These are phyloP conservation scores for Nothophoma quercina DNA, from an alignment of 2,329 filamentous ascomycete genomes.

Conservation along the genomic window DNA sequence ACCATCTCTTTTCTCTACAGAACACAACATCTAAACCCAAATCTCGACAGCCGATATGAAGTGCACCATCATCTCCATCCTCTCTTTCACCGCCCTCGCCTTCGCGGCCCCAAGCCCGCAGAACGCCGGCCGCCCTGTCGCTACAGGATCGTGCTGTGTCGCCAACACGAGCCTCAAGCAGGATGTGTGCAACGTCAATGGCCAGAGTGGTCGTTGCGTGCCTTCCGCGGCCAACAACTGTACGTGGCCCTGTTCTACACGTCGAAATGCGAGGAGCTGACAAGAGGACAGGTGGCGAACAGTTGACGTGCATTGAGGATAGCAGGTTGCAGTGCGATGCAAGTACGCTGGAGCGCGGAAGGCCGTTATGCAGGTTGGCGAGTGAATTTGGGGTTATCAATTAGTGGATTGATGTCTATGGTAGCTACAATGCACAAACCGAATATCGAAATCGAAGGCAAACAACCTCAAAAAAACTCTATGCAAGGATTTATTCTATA, in stretches of 20 bases:
- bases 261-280: background rate
- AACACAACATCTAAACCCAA: background rate
- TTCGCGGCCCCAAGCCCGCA: constrained; percentile 28
- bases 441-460: too few relatives aligned
- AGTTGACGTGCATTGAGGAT: constrained; percentile 41
- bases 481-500: too few relatives aligned
- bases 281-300: constrained; percentile 26
- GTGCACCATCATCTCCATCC: constrained; percentile 28
- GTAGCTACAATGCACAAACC: too few relatives aligned
- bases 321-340: constrained; percentile 32
- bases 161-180: constrained; percentile 41
- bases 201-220: constrained; percentile 36
- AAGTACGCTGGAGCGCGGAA: constrained; percentile 33
- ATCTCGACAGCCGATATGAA: constrained; percentile 25
- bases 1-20: background rate
- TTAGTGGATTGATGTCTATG: too few relatives aligned
- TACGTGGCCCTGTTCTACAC: constrained; percentile 15
- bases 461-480: too few relatives aligned
- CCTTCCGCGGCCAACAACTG: constrained; percentile 34
- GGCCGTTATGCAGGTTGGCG: constrained; percentile 25
- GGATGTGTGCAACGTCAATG: constrained; percentile 41
- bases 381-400: constrained; percentile 6
- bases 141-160: constrained; percentile 34
- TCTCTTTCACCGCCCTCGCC: constrained; percentile 31
- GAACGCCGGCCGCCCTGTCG: constrained; percentile 36